Conservation (phyloP, 495 filamentous ascomycete genomes). For the Trichocladium antarcticum region DNA sequence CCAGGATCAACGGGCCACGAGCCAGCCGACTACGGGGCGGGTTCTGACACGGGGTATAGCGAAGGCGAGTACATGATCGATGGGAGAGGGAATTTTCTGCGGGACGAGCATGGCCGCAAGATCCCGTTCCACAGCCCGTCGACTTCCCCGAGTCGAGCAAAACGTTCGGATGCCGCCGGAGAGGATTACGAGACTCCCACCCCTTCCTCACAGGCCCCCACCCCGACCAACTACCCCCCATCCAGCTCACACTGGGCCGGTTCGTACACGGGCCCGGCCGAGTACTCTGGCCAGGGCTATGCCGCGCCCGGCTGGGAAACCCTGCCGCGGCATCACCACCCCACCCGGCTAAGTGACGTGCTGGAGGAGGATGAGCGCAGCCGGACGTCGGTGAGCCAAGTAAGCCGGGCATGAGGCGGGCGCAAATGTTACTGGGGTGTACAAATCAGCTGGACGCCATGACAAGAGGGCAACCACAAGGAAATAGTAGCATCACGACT, state of each 20-base stretch:
- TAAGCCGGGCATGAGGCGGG: conserved; percentile 32
- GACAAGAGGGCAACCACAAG: not conserved
- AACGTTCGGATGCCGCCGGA: conserved; percentile 33
- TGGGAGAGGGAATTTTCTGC: conserved; percentile 36
- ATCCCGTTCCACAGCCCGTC: conserved; percentile 32
- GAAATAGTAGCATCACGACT: not conserved
- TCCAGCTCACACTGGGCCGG: conserved; percentile 27
- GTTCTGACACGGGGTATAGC: conserved; percentile 44
- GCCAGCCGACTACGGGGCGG: conserved; percentile 27
- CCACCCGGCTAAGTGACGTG: conserved; percentile 87
- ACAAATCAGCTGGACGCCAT: not conserved
- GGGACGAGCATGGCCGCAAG: conserved; percentile 38
- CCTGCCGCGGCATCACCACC: conserved; percentile 84
- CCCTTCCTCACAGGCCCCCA: conserved; percentile 24
- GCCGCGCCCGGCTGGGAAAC: conserved; percentile 64
- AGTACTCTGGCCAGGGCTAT: conserved; percentile 51
- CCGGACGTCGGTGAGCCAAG: conserved; percentile 42
- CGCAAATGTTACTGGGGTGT: not conserved
- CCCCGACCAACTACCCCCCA: conserved; percentile 28
- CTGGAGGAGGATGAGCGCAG: conserved; percentile 73
- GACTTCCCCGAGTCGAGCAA: conserved; percentile 19
- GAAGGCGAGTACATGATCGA: conserved; percentile 50
- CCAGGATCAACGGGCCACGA: conserved; percentile 13
- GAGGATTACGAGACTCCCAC: conserved; percentile 41
- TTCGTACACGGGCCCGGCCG: conserved; percentile 24